Conservation (phyloP, 2,329 filamentous ascomycete genomes). For the Venturia nashicola region DNA sequence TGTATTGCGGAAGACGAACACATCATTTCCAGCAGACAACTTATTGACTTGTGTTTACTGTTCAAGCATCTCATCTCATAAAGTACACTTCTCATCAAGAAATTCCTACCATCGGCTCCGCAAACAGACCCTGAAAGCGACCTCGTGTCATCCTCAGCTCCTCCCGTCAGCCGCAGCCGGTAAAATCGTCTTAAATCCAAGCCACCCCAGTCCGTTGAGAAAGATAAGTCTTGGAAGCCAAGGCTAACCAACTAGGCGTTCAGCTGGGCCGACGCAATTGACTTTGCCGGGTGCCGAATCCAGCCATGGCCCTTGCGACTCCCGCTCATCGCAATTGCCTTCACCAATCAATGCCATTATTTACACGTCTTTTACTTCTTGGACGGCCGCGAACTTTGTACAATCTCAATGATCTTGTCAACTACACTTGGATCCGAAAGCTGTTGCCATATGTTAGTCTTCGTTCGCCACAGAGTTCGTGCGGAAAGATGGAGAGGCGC, state of each 20-base stretch:
- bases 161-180: background rate
- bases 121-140: background rate
- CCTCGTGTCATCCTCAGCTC: background rate
- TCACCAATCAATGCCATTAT: background rate
- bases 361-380: constrained; percentile 23
- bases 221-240: background rate
- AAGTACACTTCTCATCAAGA: background rate
- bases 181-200: background rate
- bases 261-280: background rate
- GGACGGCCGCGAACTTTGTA: constrained; percentile 45
- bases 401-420: constrained; percentile 73
- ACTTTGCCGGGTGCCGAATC: background rate
- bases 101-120: background rate
- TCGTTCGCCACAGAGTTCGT: background rate
- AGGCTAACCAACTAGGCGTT: background rate
- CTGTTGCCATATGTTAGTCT: constrained; percentile 28
- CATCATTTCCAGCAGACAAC: background rate
- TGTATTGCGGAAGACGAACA: background rate
- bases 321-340: background rate
- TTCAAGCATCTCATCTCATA: background rate
- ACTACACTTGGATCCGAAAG: constrained; percentile 85
- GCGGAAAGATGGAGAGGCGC: background rate
- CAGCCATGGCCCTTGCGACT: background rate
- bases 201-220: background rate
- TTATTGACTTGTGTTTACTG: background rate